Evolutionary conservation across 192 early-diverging fungal genomes (phyloP).

Genomic region (Helicostylum pulchrum): DNA sequence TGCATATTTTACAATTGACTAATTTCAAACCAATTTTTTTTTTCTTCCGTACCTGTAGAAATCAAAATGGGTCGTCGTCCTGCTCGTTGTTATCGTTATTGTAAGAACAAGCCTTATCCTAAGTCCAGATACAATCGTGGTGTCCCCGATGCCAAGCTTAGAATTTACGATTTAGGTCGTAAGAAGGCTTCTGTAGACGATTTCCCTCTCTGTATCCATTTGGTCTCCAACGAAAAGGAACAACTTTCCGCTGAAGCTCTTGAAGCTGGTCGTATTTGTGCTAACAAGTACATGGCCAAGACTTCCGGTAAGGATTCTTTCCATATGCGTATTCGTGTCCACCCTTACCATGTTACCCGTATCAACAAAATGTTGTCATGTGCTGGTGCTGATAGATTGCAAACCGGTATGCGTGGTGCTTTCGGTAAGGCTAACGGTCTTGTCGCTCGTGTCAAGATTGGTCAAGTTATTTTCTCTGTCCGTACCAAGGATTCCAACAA

Average conservation of each 20-base stretch:
- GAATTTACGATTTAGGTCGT: constrained; percentile 95
- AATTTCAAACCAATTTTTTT: neutral
- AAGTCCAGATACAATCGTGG: constrained; percentile 98
- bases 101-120: constrained; percentile 99
- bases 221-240: constrained; percentile 96
- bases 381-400: constrained; percentile 98
- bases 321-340: constrained; percentile 98
- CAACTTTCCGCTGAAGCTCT: constrained; percentile 98
- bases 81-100: constrained; percentile 98
- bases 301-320: constrained; percentile 96
- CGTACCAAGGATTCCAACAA: constrained; percentile 94
- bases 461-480: constrained; percentile 94
- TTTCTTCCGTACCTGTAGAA: neutral
- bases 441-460: constrained; percentile 97
- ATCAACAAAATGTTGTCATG: constrained; percentile 99
- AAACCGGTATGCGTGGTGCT: constrained; percentile 99
- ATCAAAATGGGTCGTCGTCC: constrained; percentile 93
- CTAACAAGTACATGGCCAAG: constrained; percentile 99
- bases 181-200: constrained; percentile 98
- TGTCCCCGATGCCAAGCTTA: constrained; percentile 98
- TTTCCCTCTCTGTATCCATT: constrained; percentile 93
- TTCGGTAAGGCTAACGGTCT: constrained; percentile 94
- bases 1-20: neutral
- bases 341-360: constrained; percentile 97
- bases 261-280: constrained; percentile 95